Conservation (phyloP, 2,329 filamentous ascomycete species). For the Fusarium musae region DNA sequence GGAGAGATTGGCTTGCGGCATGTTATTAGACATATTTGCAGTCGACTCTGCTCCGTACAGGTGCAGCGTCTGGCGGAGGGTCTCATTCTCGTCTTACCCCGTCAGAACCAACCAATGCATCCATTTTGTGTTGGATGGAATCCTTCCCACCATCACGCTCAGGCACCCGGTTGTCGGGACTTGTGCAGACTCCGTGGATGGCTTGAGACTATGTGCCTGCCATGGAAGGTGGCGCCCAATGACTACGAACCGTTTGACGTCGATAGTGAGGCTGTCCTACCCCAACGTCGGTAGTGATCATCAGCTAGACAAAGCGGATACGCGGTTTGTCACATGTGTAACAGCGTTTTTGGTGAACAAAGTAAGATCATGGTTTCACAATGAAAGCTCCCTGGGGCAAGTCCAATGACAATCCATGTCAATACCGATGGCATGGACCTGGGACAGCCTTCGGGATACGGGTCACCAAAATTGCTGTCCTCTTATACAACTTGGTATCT, state of each 20-base stretch:
- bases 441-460: slow-evolving; percentile 35
- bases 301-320: slow-evolving; percentile 18
- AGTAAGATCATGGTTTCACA: slow-evolving; percentile 21
- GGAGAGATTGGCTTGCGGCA: slow-evolving; percentile 43
- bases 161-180: slow-evolving; percentile 32
- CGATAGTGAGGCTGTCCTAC: slow-evolving; percentile 21
- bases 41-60: slow-evolving; percentile 33
- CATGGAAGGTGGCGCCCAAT: slow-evolving; percentile 4
- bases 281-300: slow-evolving; percentile 20
- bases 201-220: slow-evolving; percentile 15
- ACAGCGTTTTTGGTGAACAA: slow-evolving; percentile 28
- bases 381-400: slow-evolving; percentile 16
- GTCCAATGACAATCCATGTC: slow-evolving; percentile 32
- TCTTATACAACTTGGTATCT: slow-evolving; percentile 6
- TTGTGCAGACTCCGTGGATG: slow-evolving; percentile 24
- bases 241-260: slow-evolving; percentile 26
- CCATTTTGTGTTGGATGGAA: slow-evolving; percentile 17
- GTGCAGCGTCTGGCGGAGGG: slow-evolving; percentile 39
- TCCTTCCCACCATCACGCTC: slow-evolving; percentile 36
- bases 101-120: slow-evolving; percentile 32
- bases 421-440: slow-evolving; percentile 48
- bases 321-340: slow-evolving; percentile 8
- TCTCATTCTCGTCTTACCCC: slow-evolving; percentile 30
- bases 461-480: slow-evolving; percentile 24
- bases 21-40: slow-evolving; percentile 37